A percentile compares a stretch with the other conserved stretches of the same genome.
These are phyloP conservation scores for Yamadazyma paraphyllophila DNA, from an alignment of 805 yeast species.

Conservation along the genomic window DNA sequence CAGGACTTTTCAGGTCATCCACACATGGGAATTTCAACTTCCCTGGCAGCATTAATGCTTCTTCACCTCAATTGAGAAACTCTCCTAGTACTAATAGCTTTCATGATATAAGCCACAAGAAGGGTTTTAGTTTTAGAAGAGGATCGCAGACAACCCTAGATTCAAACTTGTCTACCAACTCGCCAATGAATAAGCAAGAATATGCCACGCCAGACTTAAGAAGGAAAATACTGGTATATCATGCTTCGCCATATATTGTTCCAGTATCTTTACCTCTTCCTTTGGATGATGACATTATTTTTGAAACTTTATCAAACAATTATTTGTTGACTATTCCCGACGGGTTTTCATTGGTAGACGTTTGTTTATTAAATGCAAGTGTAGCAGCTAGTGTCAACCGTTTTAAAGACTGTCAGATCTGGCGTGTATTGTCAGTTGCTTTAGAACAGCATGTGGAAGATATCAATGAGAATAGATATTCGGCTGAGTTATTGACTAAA, in stretches of 20 bases:
- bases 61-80: constrained; percentile 17
- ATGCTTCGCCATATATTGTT: constrained; percentile 36
- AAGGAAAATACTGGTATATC: constrained; percentile 13
- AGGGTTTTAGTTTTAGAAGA: constrained; percentile 18
- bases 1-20: constrained; percentile 13
- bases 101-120: constrained; percentile 5
- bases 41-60: constrained; percentile 6
- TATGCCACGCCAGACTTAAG: constrained; percentile 6
- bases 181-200: constrained; percentile 11
- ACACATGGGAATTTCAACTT: constrained; percentile 7
- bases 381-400: constrained; percentile 52
- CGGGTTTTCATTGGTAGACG: constrained; percentile 50
- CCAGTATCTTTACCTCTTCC: constrained; percentile 44
- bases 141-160: constrained; percentile 38
- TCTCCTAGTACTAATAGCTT: constrained; percentile 10
- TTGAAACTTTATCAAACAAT: constrained; percentile 48
- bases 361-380: constrained; percentile 56
- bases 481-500: not conserved
- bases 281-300: constrained; percentile 40
- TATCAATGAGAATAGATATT: not conserved
- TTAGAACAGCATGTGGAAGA: constrained; percentile 28
- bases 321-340: constrained; percentile 48
- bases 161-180: constrained; percentile 21
- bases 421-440: constrained; percentile 57
- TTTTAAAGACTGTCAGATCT: constrained; percentile 58